phyloP scores from a whole-genome alignment of 225 moss, liverwort and hornwort genomes.

The Bryum argenteum region DNA sequence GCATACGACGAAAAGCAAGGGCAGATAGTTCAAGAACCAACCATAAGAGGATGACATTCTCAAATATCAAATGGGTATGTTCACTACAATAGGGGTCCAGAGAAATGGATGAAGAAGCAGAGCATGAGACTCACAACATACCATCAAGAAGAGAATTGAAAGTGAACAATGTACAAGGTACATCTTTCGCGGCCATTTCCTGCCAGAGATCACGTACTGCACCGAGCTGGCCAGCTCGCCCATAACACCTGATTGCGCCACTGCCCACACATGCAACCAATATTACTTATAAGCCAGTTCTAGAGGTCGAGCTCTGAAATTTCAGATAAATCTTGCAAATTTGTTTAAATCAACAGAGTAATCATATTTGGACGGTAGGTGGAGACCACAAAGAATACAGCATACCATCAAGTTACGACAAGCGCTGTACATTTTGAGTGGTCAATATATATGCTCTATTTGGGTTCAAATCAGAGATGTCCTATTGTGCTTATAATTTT shows the following conservation, averaged over 20 bases:
- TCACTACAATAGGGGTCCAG: not conserved
- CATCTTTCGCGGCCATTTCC: constrained; percentile 44
- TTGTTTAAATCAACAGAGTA: constrained; percentile 15
- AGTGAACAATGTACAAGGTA: constrained; percentile 48
- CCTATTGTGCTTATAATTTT: not conserved
- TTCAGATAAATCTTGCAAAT: constrained; percentile 22
- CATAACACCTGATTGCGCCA: constrained; percentile 72
- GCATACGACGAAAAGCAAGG: not conserved
- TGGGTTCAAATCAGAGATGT: constrained; percentile 3
- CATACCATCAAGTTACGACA: constrained; percentile 8
- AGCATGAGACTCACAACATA: constrained; percentile 30
- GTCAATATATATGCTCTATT: constrained; percentile 7
- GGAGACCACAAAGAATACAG: constrained; percentile 6
- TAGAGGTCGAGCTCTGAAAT: too few relatives aligned
- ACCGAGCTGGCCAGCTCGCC: constrained; percentile 56
- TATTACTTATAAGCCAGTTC: constrained; percentile 30
- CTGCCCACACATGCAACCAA: constrained; percentile 41
- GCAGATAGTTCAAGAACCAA: constrained; percentile 12
- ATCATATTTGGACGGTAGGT: constrained; percentile 1
- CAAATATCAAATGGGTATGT: constrained; percentile 15
- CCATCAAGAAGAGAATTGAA: constrained; percentile 67
- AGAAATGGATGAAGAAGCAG: not conserved
- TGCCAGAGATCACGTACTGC: constrained; percentile 57
- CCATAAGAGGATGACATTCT: constrained; percentile 11
- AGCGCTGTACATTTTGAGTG: constrained; percentile 11